A percentile compares a stretch with the other conserved stretches of the same genome.
Evolutionary conservation across 176 grass and related monocot genomes (phyloP).

Genomic region (Aechmea fasciata): DNA sequence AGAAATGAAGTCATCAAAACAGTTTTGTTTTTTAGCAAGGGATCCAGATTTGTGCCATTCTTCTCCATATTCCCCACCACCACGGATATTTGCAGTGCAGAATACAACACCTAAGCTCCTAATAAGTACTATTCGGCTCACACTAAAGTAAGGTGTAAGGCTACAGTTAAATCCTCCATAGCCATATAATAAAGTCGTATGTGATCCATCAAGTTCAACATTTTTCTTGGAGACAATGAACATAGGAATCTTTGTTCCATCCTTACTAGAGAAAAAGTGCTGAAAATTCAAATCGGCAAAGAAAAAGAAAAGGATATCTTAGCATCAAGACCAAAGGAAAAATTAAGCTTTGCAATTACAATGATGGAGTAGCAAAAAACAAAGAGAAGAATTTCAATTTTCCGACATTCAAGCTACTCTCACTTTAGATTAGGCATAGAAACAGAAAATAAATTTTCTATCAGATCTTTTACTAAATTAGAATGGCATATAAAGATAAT

Average conservation of each 20-base stretch:
- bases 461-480: background rate
- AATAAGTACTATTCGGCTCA: constrained; percentile 57
- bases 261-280: constrained; percentile 41
- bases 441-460: too few species aligned
- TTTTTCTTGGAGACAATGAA: constrained; percentile 79
- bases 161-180: constrained; percentile 90
- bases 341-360: background rate
- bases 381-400: background rate
- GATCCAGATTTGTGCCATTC: constrained; percentile 97
- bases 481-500: background rate
- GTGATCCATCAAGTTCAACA: constrained; percentile 62
- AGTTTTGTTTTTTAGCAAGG: constrained; percentile 82
- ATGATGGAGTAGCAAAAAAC: background rate
- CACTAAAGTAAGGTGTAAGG: constrained; percentile 69
- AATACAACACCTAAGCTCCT: constrained; percentile 59
- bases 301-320: background rate
- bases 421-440: too few species aligned
- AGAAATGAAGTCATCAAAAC: constrained; percentile 89
- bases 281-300: background rate
- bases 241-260: constrained; percentile 83
- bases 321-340: constrained; percentile 10
- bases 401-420: too few species aligned
- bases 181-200: constrained; percentile 81
- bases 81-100: constrained; percentile 86
- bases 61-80: constrained; percentile 96